A percentile compares a stretch with the other conserved stretches of the same genome.
These are phyloP conservation scores for Arachnopeziza araneosa DNA, from an alignment of 2,329 filamentous ascomycete species.

Conservation along the genomic window DNA sequence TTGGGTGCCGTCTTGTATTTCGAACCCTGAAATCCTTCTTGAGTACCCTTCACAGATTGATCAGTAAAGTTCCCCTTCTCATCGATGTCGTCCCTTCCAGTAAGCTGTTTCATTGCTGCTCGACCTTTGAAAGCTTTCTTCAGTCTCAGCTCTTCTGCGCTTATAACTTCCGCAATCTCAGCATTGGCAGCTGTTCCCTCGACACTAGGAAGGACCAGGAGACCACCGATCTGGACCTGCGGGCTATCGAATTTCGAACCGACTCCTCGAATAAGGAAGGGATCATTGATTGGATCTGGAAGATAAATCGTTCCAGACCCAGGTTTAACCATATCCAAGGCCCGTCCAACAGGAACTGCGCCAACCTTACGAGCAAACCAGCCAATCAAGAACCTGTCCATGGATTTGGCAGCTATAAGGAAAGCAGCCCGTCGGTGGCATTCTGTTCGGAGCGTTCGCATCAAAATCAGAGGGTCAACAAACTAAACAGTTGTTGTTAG, in stretches of 20 bases:
- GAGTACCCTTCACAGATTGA: slow-evolving; percentile 44
- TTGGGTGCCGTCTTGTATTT: slow-evolving; percentile 87
- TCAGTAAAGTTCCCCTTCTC: slow-evolving; percentile 59
- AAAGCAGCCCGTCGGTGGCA: slow-evolving; percentile 85
- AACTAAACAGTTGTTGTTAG: slow-evolving; percentile 53
- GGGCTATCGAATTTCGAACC: slow-evolving; percentile 61
- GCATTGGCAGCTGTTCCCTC: slow-evolving; percentile 68
- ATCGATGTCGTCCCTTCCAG: slow-evolving; percentile 68
- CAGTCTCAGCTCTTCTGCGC: slow-evolving; percentile 73
- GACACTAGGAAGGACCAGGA: slow-evolving; percentile 79
- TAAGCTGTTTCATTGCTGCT: slow-evolving; percentile 73
- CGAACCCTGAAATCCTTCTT: slow-evolving; percentile 62
- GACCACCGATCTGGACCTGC: slow-evolving; percentile 70
- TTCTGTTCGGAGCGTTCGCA: slow-evolving; percentile 81
- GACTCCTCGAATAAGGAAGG: slow-evolving; percentile 67
- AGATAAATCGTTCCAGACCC: slow-evolving; percentile 79
- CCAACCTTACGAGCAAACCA: slow-evolving; percentile 79
- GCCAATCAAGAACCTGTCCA: slow-evolving; percentile 84
- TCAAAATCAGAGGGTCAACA: slow-evolving; percentile 89
- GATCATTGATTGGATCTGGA: slow-evolving; percentile 79
- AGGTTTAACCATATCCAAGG: slow-evolving; percentile 81
- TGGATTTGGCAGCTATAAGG: slow-evolving; percentile 92
- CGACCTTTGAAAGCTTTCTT: slow-evolving; percentile 83
- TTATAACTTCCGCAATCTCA: slow-evolving; percentile 76
- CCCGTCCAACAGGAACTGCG: slow-evolving; percentile 86